These are phyloP conservation scores for Nepenthes gracilis DNA, from an alignment of 148 eudicot genomes.

Conservation along the genomic window DNA sequence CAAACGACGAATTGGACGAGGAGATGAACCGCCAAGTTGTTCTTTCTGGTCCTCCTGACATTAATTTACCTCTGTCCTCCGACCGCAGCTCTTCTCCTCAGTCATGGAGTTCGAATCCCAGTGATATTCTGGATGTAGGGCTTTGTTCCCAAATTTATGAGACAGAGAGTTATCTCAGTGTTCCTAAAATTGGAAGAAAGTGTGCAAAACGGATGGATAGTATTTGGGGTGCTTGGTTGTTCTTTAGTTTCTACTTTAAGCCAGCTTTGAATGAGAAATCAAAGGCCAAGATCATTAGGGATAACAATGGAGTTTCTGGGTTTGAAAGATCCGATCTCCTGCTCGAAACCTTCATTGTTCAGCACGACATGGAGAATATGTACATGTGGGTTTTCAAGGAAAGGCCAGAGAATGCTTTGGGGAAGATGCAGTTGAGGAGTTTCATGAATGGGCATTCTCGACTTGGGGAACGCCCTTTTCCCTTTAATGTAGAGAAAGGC, in stretches of 20 bases:
- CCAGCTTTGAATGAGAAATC: slow-evolving; percentile 56
- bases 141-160: slow-evolving; percentile 45
- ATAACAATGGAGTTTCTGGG: slow-evolving; percentile 42
- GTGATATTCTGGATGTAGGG: slow-evolving; percentile 59
- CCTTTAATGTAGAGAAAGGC: slow-evolving; percentile 48
- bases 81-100: slow-evolving; percentile 48
- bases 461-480: slow-evolving; percentile 53
- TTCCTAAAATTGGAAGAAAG: slow-evolving; percentile 49
- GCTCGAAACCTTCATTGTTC: slow-evolving; percentile 63
- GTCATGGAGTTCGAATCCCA: slow-evolving; percentile 41
- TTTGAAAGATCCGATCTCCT: slow-evolving; percentile 53
- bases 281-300: slow-evolving; percentile 38
- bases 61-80: slow-evolving; percentile 49
- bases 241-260: slow-evolving; percentile 63
- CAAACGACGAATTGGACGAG: slow-evolving; percentile 57
- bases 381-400: slow-evolving; percentile 54
- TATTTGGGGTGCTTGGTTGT: slow-evolving; percentile 80
- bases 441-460: slow-evolving; percentile 67
- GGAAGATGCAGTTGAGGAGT: slow-evolving; percentile 65
- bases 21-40: slow-evolving; percentile 37
- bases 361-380: slow-evolving; percentile 48
- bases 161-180: slow-evolving; percentile 30
- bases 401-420: slow-evolving; percentile 41
- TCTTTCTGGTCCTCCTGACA: slow-evolving; percentile 47
- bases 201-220: slow-evolving; percentile 62